Percentiles rank a stretch among this genome's conserved stretches.
Conservation (phyloP, 1,284 basidiomycete genomes). For the Ustilago lituana region DNA sequence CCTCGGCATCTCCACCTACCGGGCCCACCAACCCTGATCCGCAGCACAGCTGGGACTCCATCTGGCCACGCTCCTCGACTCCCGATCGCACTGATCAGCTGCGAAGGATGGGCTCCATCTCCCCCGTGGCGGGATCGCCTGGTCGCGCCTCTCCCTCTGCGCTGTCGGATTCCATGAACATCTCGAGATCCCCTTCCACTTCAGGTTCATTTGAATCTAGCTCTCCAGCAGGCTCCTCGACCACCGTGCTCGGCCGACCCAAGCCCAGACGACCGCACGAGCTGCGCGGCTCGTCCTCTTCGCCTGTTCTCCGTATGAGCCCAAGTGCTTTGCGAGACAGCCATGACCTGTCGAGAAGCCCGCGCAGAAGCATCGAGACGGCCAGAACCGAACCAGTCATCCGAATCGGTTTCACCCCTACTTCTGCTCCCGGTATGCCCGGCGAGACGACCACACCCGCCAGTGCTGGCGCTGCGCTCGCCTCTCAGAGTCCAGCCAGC, state of each 20-base stretch:
- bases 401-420: slow-evolving; percentile 35
- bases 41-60: slow-evolving; percentile 55
- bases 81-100: slow-evolving; percentile 37
- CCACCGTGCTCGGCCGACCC: slow-evolving; percentile 30
- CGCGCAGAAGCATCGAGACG: slow-evolving; percentile 34
- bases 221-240: slow-evolving; percentile 24
- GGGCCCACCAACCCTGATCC: slow-evolving; percentile 42
- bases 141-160: slow-evolving; percentile 30
- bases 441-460: slow-evolving; percentile 7
- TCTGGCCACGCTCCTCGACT: slow-evolving; percentile 53
- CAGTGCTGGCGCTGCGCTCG: slow-evolving; percentile 3
- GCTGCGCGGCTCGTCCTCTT: slow-evolving; percentile 41
- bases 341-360: slow-evolving; percentile 22
- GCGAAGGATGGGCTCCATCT: slow-evolving; percentile 35
- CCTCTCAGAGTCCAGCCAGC: slow-evolving; percentile 27
- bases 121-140: slow-evolving; percentile 32
- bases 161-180: slow-evolving; percentile 23
- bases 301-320: slow-evolving; percentile 34
- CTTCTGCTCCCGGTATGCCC: slow-evolving; percentile 1
- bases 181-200: slow-evolving; percentile 44
- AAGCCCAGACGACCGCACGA: slow-evolving; percentile 47
- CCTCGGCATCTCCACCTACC: slow-evolving; percentile 29
- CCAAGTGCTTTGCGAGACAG: slow-evolving; percentile 25
- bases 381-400: slow-evolving; percentile 32
- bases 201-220: slow-evolving; percentile 33